These are phyloP conservation scores for Papilionanthe hybrid DNA, from an alignment of 116 monocot genomes.

Conservation along the genomic window DNA sequence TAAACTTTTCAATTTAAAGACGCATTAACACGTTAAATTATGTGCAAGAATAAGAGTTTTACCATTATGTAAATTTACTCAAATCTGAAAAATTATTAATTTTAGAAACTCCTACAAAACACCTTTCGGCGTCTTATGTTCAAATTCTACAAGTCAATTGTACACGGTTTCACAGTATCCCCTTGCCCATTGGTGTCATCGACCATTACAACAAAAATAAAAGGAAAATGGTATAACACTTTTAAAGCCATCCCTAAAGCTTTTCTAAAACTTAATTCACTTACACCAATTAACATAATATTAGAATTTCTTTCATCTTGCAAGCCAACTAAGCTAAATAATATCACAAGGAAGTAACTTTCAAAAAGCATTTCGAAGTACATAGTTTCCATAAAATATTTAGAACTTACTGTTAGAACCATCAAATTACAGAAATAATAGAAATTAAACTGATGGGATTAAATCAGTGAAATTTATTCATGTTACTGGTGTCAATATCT, in stretches of 20 bases:
- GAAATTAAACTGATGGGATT: neutral
- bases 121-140: neutral
- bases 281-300: neutral
- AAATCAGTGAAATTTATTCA: neutral
- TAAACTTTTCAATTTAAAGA: too few relatives aligned
- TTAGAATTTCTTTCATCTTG: neutral
- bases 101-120: neutral
- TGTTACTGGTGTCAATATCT: neutral
- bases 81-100: neutral
- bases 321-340: neutral
- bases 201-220: neutral
- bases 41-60: neutral
- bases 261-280: neutral
- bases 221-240: neutral
- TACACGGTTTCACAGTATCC: neutral
- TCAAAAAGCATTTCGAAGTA: neutral
- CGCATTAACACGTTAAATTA: neutral
- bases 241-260: neutral
- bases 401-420: neutral
- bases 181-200: neutral
- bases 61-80: neutral
- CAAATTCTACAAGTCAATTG: neutral
- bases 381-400: neutral
- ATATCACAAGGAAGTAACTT: neutral
- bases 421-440: neutral